phyloP scores from a whole-genome alignment of 2,329 filamentous ascomycete genomes.

The Alternaria infectoria region DNA sequence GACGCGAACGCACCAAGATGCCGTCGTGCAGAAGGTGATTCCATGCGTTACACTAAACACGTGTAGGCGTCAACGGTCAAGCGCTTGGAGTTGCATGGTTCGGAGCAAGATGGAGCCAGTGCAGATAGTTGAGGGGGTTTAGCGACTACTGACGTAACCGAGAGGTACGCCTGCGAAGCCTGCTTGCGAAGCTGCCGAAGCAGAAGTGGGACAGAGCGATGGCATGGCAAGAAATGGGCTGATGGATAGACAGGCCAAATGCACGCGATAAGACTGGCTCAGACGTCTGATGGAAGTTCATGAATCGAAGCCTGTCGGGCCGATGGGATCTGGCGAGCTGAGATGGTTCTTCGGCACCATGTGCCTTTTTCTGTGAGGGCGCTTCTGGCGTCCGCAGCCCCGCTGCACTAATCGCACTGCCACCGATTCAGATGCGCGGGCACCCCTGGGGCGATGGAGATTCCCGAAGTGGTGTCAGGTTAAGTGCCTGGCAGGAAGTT shows the following conservation, averaged over 20 bases:
- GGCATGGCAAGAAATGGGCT: not conserved
- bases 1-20: conserved; percentile 7
- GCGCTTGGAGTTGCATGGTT: conserved; percentile 1
- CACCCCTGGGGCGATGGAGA: conserved; percentile 15
- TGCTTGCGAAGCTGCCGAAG: not conserved
- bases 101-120: not conserved
- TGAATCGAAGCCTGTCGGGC: conserved; percentile 12
- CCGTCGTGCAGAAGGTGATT: conserved; percentile 6
- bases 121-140: conserved; percentile 1
- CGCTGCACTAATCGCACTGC: conserved; percentile 21
- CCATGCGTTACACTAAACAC: conserved; percentile 6
- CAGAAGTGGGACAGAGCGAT: not conserved
- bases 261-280: conserved; percentile 2
- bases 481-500: conserved; percentile 1
- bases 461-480: conserved; percentile 20
- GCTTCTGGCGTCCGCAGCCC: conserved; percentile 19
- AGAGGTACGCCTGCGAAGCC: not conserved
- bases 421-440: conserved; percentile 22
- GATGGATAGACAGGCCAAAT: not conserved
- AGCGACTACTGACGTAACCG: conserved; percentile 7
- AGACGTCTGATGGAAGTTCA: not conserved
- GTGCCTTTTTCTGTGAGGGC: conserved; percentile 6
- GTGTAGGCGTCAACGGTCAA: conserved; percentile 12
- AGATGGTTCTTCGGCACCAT: conserved; percentile 18
- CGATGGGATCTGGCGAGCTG: conserved; percentile 14